Percentiles rank a stretch among this genome's conserved stretches.
Evolutionary conservation across 129 eudicot species (phyloP).

Genomic region (Chrysanthemum seticuspe): DNA sequence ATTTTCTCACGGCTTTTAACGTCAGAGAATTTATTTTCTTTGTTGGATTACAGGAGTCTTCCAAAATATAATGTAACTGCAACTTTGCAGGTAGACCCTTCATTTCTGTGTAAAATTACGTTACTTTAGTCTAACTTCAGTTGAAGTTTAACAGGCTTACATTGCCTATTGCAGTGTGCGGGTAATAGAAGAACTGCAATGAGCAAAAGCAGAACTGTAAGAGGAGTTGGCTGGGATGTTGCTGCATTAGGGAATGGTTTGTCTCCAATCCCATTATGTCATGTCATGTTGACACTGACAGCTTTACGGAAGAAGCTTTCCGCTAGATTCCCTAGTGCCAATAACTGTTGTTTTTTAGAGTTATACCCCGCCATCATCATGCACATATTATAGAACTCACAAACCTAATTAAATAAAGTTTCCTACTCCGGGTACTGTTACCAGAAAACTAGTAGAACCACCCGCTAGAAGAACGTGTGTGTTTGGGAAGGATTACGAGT

Average conservation of each 20-base stretch:
- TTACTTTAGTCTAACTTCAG: too few relatives aligned
- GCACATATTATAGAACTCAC: not conserved
- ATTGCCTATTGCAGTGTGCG: slow-evolving; percentile 70
- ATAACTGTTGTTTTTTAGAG: not conserved
- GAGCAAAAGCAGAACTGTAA: slow-evolving; percentile 88
- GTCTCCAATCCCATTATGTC: slow-evolving; percentile 19
- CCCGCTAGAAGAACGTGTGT: not conserved
- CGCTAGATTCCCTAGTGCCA: too few relatives aligned
- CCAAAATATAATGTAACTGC: slow-evolving; percentile 84
- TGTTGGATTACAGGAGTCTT: slow-evolving; percentile 54
- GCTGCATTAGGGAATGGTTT: slow-evolving; percentile 93
- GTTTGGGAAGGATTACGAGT: slow-evolving; percentile 3
- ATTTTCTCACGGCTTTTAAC: too few relatives aligned
- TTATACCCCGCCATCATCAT: not conserved
- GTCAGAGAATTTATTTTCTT: too few relatives aligned
- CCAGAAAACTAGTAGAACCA: not conserved
- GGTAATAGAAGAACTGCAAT: slow-evolving; percentile 98
- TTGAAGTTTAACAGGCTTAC: not conserved
- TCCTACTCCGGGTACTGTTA: not conserved
- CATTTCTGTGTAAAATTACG: not conserved
- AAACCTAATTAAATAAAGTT: not conserved
- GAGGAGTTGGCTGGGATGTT: slow-evolving; percentile 99
- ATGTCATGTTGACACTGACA: not conserved
- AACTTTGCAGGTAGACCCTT: slow-evolving; percentile 68
- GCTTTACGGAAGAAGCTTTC: too few relatives aligned